Conservation (phyloP, 2,329 filamentous ascomycete species). For the Arthrocladium fulminans region DNA sequence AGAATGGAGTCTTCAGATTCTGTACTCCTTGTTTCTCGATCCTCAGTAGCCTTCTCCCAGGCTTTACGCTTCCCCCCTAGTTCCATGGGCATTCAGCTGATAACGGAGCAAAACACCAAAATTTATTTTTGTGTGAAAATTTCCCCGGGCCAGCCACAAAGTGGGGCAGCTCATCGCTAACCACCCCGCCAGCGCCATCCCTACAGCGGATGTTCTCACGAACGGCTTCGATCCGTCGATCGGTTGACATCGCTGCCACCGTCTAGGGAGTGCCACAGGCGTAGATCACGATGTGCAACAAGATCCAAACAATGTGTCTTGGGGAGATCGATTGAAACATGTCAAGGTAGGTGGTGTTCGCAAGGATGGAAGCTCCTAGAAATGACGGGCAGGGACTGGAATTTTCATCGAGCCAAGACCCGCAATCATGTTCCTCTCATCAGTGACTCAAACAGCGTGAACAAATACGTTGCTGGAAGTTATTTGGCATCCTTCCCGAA, state of each 20-base stretch:
- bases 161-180: not conserved
- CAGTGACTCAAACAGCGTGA: not conserved
- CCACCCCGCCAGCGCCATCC: not conserved
- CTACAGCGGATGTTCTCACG: not conserved
- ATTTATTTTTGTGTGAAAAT: not conserved
- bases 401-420: conserved; percentile 9
- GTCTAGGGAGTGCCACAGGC: not conserved
- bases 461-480: too few species aligned
- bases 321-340: not conserved
- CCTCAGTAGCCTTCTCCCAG: not conserved
- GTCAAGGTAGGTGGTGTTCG: not conserved
- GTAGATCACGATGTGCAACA: not conserved
- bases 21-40: not conserved
- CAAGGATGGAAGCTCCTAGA: conserved; percentile 13
- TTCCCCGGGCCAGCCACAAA: not conserved
- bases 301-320: too few species aligned
- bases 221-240: not conserved
- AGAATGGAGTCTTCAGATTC: not conserved
- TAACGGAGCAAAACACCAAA: too few species aligned
- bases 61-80: not conserved
- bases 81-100: not conserved
- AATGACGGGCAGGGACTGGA: conserved; percentile 15
- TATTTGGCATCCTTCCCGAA: too few species aligned
- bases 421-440: conserved; percentile 2
- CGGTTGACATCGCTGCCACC: not conserved